These are phyloP conservation scores for Tylopilus sp. DNA, from an alignment of 1,284 basidiomycete species.

Conservation along the genomic window DNA sequence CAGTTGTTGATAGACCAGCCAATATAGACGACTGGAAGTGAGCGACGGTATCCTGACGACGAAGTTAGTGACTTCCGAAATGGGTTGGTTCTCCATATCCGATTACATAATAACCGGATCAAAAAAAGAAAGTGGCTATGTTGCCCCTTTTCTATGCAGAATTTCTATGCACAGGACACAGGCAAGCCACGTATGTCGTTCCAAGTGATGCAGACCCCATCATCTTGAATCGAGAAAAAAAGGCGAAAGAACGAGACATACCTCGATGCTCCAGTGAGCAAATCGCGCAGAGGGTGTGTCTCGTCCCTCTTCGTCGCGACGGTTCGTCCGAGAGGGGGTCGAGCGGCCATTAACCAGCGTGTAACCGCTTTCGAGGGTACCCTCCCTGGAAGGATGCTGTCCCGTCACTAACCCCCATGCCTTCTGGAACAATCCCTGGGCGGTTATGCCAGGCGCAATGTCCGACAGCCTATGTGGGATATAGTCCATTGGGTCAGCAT, in stretches of 20 bases:
- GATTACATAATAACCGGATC: background rate
- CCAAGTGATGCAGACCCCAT: no score
- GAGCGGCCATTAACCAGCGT: constrained; percentile 10
- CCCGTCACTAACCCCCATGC: constrained; percentile 44
- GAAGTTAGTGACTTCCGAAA: background rate
- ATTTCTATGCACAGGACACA: background rate
- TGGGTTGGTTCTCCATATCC: no score
- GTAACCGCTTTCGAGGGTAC: constrained; percentile 26
- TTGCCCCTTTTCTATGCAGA: background rate
- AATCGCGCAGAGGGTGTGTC: constrained; percentile 56
- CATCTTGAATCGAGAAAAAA: background rate
- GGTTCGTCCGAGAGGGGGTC: constrained; percentile 6
- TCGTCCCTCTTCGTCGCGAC: constrained; percentile 27
- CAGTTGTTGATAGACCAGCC: constrained; percentile 60
- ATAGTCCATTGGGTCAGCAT: constrained; percentile 37
- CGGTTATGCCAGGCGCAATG: constrained; percentile 41
- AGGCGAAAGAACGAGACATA: constrained; percentile 32
- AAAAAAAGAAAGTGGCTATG: constrained; percentile 9
- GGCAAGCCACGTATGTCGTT: background rate
- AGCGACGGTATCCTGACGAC: constrained; percentile 57
- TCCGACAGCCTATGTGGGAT: constrained; percentile 33
- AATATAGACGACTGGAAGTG: constrained; percentile 62
- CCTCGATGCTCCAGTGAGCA: constrained; percentile 56
- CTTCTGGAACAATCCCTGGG: constrained; percentile 43
- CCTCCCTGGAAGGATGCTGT: constrained; percentile 13